phyloP scores from a whole-genome alignment of 2,329 filamentous ascomycete genomes.

The Beauveria pseudobassiana region DNA sequence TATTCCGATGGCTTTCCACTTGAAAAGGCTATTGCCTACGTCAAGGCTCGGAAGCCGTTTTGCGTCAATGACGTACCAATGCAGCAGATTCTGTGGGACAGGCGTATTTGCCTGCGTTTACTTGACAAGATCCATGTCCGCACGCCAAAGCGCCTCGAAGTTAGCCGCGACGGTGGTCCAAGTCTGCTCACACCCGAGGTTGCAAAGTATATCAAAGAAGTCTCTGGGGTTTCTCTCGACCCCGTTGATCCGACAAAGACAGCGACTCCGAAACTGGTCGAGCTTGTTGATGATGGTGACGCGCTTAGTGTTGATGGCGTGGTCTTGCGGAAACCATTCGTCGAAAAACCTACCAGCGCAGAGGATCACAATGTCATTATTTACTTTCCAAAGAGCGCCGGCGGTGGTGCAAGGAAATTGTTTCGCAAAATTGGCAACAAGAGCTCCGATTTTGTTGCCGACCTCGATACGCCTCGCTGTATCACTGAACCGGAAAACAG shows the following conservation, averaged over 20 bases:
- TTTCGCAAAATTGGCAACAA: slow-evolving; percentile 99
- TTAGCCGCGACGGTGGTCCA: slow-evolving; percentile 89
- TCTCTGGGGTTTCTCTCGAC: slow-evolving; percentile 70
- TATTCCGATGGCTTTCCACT: slow-evolving; percentile 96
- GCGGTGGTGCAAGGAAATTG: slow-evolving; percentile 82
- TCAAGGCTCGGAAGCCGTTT: slow-evolving; percentile 86
- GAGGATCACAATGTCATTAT: slow-evolving; percentile 99
- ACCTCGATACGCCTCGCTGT: slow-evolving; percentile 67
- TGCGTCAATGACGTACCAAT: slow-evolving; percentile 97
- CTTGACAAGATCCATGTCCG: slow-evolving; percentile 85
- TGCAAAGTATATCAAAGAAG: slow-evolving; percentile 68
- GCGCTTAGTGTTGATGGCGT: slow-evolving; percentile 80
- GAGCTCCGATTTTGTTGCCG: slow-evolving; percentile 86
- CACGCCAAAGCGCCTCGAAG: slow-evolving; percentile 80
- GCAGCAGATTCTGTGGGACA: slow-evolving; percentile 96
- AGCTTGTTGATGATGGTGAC: slow-evolving; percentile 85
- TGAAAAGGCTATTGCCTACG: slow-evolving; percentile 95
- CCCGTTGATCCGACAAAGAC: slow-evolving; percentile 56
- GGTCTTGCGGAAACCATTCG: slow-evolving; percentile 82
- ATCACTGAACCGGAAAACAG: slow-evolving; percentile 75
- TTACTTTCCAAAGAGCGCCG: slow-evolving; percentile 82
- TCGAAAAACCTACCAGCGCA: slow-evolving; percentile 96
- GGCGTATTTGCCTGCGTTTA: slow-evolving; percentile 79
- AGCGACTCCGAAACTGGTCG: slow-evolving; percentile 64
- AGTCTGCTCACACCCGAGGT: slow-evolving; percentile 70